These are phyloP conservation scores for Cystobasidium tubakii DNA, from an alignment of 768 basidiomycete genomes.

Conservation along the genomic window DNA sequence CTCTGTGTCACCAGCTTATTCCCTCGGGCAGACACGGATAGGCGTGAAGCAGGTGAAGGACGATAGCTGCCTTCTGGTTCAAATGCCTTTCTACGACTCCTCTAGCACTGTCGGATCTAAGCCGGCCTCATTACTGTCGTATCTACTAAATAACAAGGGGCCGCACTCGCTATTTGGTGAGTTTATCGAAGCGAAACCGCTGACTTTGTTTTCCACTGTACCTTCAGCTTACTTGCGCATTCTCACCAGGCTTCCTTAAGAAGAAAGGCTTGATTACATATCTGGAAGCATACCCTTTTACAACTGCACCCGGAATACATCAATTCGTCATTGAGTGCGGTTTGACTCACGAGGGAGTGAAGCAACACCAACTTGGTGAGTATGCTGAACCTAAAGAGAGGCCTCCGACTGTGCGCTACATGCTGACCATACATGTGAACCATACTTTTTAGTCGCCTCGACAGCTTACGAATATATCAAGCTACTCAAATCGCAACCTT, in stretches of 20 bases:
- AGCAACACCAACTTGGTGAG: conserved; percentile 7
- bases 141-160: conserved; percentile 60
- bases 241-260: conserved; percentile 73
- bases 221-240: conserved; percentile 52
- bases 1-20: background rate
- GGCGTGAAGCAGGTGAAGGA: conserved; percentile 49
- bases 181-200: background rate
- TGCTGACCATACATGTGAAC: too few relatives aligned
- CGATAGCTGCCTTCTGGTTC: conserved; percentile 49
- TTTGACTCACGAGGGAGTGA: conserved; percentile 75
- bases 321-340: conserved; percentile 63
- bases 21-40: background rate
- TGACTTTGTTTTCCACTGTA: background rate
- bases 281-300: conserved; percentile 8
- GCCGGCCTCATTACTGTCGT: conserved; percentile 73
- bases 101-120: conserved; percentile 55
- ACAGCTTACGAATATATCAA: conserved; percentile 68
- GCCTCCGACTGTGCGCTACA: too few relatives aligned
- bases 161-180: conserved; percentile 6
- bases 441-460: conserved; percentile 55
- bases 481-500: conserved; percentile 49
- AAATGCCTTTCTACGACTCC: conserved; percentile 51
- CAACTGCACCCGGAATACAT: conserved; percentile 21
- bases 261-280: conserved; percentile 43
- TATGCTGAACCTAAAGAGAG: background rate